phyloP scores from a whole-genome alignment of 495 filamentous ascomycete genomes.

The Terfezia boudieri region DNA sequence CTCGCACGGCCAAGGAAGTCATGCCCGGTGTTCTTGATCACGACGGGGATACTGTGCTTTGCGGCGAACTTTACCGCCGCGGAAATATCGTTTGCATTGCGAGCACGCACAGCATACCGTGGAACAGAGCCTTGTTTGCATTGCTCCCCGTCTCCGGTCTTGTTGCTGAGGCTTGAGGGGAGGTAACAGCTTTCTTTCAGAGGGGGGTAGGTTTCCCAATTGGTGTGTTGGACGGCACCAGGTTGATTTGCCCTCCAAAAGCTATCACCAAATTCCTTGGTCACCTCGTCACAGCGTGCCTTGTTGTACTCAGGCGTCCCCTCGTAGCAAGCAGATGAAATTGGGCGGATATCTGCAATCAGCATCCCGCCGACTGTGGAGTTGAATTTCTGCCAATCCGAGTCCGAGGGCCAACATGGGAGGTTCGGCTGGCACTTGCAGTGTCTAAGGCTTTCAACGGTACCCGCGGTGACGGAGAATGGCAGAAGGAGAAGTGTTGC shows the following conservation, averaged over 20 bases:
- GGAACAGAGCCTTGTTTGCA: conserved; percentile 18
- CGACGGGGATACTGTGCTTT: conserved; percentile 12
- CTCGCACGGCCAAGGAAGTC: conserved; percentile 14
- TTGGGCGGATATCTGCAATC: neutral
- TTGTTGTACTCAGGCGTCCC: neutral
- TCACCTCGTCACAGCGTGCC: neutral
- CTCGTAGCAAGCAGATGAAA: neutral
- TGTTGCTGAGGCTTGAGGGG: neutral
- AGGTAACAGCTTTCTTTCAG: neutral
- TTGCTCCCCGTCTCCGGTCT: neutral
- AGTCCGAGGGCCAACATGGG: neutral
- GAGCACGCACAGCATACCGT: conserved; percentile 15
- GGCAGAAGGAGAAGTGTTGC: too few species aligned
- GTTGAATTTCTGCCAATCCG: neutral
- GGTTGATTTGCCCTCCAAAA: neutral
- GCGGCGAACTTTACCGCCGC: conserved; percentile 17
- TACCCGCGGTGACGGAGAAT: too few species aligned
- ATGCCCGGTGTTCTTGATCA: conserved; percentile 22
- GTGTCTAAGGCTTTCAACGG: neutral
- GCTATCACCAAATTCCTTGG: neutral
- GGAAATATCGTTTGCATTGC: conserved; percentile 14
- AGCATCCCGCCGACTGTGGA: neutral
- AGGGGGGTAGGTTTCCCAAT: neutral
- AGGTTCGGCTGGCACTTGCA: neutral
- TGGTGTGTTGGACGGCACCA: neutral